Percentiles rank a stretch among this genome's conserved stretches.
Conservation (phyloP, 148 eudicot species). For the Spergularia marina region DNA sequence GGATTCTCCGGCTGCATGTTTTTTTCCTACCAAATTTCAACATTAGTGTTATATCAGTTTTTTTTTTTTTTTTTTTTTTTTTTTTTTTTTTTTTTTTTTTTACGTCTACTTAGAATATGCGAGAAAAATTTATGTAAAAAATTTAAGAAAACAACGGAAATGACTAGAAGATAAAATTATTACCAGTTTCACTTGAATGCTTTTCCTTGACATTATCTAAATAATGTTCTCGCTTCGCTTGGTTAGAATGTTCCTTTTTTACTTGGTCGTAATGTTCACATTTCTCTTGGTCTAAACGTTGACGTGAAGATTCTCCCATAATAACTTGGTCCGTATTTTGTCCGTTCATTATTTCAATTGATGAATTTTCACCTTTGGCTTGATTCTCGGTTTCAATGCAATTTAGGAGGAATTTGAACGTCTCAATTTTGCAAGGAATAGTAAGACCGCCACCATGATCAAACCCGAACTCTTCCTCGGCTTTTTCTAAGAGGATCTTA, state of each 20-base stretch:
- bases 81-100: too few relatives aligned
- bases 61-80: too few relatives aligned
- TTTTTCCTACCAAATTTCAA: not conserved
- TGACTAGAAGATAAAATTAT: too few relatives aligned
- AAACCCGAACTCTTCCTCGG: constrained; percentile 84
- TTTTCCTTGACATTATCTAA: constrained; percentile 34
- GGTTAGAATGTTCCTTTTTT: too few relatives aligned
- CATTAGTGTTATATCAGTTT: not conserved
- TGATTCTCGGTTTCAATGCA: constrained; percentile 51
- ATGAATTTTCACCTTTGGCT: constrained; percentile 32
- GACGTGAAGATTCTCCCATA: too few relatives aligned
- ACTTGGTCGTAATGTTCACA: too few relatives aligned
- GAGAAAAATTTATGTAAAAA: too few relatives aligned
- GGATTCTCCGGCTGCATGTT: constrained; percentile 44
- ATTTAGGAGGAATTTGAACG: constrained; percentile 71
- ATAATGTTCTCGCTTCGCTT: constrained; percentile 32
- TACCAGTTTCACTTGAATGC: constrained; percentile 12
- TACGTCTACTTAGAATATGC: not conserved
- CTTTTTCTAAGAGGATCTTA: constrained; percentile 70
- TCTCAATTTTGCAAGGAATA: constrained; percentile 87
- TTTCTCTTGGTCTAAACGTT: too few relatives aligned
- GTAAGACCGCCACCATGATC: constrained; percentile 71
- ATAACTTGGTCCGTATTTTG: too few relatives aligned
- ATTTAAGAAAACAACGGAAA: too few relatives aligned
- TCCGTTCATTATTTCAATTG: not conserved